Percentiles rank a stretch among this genome's conserved stretches.
These are phyloP conservation scores for Chaetothyriales sp. DNA, from an alignment of 2,329 filamentous ascomycete species.

Conservation along the genomic window DNA sequence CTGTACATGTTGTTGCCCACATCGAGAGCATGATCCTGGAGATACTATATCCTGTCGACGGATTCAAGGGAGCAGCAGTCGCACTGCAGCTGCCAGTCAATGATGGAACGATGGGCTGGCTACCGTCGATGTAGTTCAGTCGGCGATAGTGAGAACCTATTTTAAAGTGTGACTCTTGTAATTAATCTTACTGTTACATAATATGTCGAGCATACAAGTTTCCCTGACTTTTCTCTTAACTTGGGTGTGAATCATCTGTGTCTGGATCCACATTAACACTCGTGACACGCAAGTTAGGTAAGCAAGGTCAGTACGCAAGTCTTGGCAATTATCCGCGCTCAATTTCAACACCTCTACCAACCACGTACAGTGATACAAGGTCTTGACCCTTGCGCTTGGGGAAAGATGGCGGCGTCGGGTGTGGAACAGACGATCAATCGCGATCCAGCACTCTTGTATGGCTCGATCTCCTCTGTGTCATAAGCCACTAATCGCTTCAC, in stretches of 20 bases:
- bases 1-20: neutral
- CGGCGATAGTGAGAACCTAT: neutral
- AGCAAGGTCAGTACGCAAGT: neutral
- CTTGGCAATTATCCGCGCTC: neutral
- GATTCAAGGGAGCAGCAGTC: neutral
- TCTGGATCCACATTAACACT: no score
- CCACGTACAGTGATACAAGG: no score
- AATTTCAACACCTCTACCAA: no score
- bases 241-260: no score
- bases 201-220: neutral
- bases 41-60: neutral
- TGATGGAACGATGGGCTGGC: neutral
- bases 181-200: neutral
- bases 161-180: neutral
- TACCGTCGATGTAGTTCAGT: neutral
- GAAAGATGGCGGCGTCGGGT: constrained; percentile 22
- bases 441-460: constrained; percentile 96
- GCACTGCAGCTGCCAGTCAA: neutral
- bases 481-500: constrained; percentile 4
- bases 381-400: neutral
- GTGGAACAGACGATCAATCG: constrained; percentile 89
- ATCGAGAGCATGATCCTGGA: neutral
- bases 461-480: constrained; percentile 8
- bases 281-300: no score
- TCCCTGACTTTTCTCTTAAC: no score